Base-by-base conservation (phyloP, 306 rosid genomes). In the Gastrolobium villosum region DNA sequence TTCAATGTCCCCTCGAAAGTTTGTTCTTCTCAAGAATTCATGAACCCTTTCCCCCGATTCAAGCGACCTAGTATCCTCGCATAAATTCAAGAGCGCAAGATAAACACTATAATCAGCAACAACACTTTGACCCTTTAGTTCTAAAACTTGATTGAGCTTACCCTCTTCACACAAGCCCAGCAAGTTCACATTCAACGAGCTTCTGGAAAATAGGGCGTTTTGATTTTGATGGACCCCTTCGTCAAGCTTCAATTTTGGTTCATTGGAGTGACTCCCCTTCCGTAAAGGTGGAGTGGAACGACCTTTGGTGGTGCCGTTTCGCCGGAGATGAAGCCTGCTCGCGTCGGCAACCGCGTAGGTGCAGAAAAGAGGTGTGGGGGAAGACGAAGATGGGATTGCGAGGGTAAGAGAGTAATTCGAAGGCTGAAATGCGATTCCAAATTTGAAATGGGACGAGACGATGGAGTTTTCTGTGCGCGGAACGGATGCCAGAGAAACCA, bases 21-120 rank as follows among this genome's bases (percentile, higher is more conserved):
- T 65, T 2, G 94, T 82, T 14, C 80, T 83, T 43, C 80, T 89
- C 73, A 91, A 49, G 71, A 86, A 78, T 37, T 74, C 88, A 35
- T 92, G 89, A 26, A 89, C 88, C 74, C 65, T 89, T 52, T 45
- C 89, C 7, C 90, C 97, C 2, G 64, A 54, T 43, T 86, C 89
- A 65, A 90, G 74, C 40, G 84, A 82, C 49, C 81, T 87, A 13
- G 81, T 63, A 64, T 78, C 72, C 39, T 72, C 84, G 72, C 94
- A 92, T 3, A 86, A 81, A 41, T 89, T 84, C 89, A 92, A 59
- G 14, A 91, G 82, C 10, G 83, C 86, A 48, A 66, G 20, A 41
- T 77, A 89, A 80, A 88, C 90, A 31, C 82, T 60, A 40, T 82
- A 84, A 80, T 89, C 96, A 46, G 97, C 93, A 77, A 73, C 28